Evolutionary conservation across 2,329 filamentous ascomycete genomes (phyloP), one percentile per base, ranked within the genome.

Genomic region (Ambrosiella beaveri): DNA sequence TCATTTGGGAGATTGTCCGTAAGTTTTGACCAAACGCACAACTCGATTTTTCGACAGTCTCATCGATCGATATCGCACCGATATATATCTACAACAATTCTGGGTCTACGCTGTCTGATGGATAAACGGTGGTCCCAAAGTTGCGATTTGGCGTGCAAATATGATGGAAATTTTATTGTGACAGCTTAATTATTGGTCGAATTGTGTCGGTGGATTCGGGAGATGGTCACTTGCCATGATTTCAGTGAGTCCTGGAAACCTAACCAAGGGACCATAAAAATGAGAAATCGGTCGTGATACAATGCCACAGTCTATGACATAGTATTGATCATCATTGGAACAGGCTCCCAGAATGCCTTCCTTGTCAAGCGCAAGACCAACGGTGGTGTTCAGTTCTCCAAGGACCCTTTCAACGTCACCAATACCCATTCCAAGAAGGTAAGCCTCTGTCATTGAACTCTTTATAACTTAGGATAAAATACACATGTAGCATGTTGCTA

Each of bases 1-100:
- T 96, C 68, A 77, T 95, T 79, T 97, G 91, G 91, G 85, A 91
- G 81, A 77, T 94, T 74, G 84, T 85, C 80, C 88, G 90, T 96
- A 84, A 74, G 89, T 89, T 82, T 57, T 45, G 13, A 38, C 7
- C 38, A 17, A 13, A 13, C 36, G 35, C 13, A 12, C 44, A 40
- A 37, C 36, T 19, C 36, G 51, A 54, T n/a, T 54, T 39, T n/a
- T 54, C 52, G 15, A 27, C 27, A 27, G 27, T 12, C 8, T 15
- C 38, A n/a, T 8, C 13, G 13, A n/a, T 38, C 35, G 51, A 40
- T 53, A 53, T 15, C 13, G 51, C 5, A 47, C 44, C 44, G n/a
- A 2, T 27, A 39, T 9, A 40, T 6, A 2, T 35, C 27, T 27
- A 27, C 27, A 27, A 4, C 27, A 27, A 27, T 27, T 27, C 27